Base-by-base conservation (phyloP, 345 rosid genomes). In the Tarenaya hassleriana region DNA sequence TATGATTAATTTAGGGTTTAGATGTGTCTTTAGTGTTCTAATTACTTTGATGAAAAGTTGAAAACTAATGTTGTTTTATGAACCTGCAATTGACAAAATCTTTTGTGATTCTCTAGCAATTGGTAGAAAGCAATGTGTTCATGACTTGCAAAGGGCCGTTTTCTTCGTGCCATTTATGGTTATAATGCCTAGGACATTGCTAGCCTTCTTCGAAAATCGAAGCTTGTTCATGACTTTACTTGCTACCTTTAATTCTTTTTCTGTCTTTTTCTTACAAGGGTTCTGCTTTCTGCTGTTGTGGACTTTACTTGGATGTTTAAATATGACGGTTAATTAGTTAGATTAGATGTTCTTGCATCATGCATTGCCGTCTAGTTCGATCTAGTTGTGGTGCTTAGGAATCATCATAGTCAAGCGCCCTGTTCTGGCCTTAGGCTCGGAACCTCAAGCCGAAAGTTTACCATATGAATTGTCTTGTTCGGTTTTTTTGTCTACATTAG, bases 51-150 rank as follows among this genome's bases (percentile, higher is more conserved):
- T 8, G 10, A 57, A 52, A 34, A 17, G 29, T 10, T 34, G 24
- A 49, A 56, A 49, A 46, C 44, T 42, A 52, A 41, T 47, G 16
- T 47, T 34, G 33, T 32, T 56, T 64, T 52, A 42, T 8, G 49
- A 31, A n/a, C 16, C 39, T 37, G 18, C 50, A 1, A n/a, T 31
- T 10, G 7, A 11, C 7, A 0, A 41, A 12, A 1, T 33, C 15
- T 52, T 34, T 41, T 52, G 58, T 52, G 51, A 43, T 41, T 41
- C 50, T 33, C 50, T 41, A 49, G 20, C 12, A 11, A 50, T 44
- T 52, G 20, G 52, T 52, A 9, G 12, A 34, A 33, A 24, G 29
- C n/a, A 24, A 24, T 24, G 29, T 5, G 2, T 40, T 33, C 15
- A 21, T 16, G 5, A 50, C 16, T 34, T 13, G 34, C 18, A 37